These are phyloP conservation scores for Boletellus ananiceps DNA, from an alignment of 768 basidiomycete genomes.

Conservation along the genomic window DNA sequence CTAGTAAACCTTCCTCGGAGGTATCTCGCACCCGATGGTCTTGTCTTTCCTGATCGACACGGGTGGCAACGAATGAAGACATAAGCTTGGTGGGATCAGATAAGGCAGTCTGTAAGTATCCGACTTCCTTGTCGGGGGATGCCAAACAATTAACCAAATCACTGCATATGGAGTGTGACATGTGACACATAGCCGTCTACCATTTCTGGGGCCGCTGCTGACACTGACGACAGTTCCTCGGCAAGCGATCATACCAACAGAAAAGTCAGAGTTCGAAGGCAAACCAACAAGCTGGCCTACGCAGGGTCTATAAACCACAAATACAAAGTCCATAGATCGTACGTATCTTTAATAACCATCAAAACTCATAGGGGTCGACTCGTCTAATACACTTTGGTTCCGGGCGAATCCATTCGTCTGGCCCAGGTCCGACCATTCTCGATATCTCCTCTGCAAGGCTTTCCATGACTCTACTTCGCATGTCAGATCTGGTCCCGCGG, in stretches of 20 bases:
- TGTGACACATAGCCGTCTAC: no score
- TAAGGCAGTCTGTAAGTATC: no score
- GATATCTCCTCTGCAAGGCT: neutral
- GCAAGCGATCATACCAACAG: no score
- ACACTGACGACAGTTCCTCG: no score
- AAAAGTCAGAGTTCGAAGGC: no score
- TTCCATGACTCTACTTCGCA: neutral
- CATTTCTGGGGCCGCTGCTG: no score
- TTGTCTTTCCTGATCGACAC: neutral
- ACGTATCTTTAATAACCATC: no score
- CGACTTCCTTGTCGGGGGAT: no score
- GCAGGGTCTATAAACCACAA: no score
- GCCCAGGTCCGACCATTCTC: neutral
- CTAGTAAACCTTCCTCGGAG: neutral
- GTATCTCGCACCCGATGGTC: neutral
- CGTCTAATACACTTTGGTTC: constrained; percentile 10
- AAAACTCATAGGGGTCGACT: neutral
- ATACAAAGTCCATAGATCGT: no score
- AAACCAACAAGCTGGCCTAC: no score
- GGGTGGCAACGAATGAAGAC: neutral
- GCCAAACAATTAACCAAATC: neutral
- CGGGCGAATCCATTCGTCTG: neutral
- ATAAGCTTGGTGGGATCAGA: neutral
- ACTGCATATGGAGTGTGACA: no score
- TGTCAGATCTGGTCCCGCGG: neutral